Conservation (phyloP, 2,329 filamentous ascomycete genomes). For the Pseudogymnoascus sp. region DNA sequence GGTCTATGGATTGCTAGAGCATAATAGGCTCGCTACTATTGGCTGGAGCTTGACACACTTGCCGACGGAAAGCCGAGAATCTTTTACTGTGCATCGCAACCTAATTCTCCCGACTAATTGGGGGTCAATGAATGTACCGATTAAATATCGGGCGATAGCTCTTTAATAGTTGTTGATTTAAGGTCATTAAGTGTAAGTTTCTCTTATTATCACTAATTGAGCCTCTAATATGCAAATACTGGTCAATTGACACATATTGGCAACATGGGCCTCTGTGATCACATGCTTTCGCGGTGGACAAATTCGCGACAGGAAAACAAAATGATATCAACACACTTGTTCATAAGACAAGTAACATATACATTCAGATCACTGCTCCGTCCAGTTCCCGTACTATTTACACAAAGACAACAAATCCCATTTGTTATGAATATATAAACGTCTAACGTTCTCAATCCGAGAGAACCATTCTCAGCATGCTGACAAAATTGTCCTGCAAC, state of each 20-base stretch:
- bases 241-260: neutral
- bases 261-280: neutral
- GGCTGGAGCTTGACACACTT: conserved; percentile 7
- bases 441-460: conserved; percentile 49
- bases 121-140: neutral
- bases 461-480: conserved; percentile 74
- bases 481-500: conserved; percentile 69
- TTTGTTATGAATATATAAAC: neutral
- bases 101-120: neutral
- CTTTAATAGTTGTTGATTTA: neutral
- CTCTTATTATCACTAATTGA: no score
- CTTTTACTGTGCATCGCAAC: neutral
- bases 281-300: neutral
- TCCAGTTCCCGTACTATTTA: conserved; percentile 2
- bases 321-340: neutral
- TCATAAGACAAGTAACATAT: neutral
- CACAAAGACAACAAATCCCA: neutral
- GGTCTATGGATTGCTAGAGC: conserved; percentile 5
- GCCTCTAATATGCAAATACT: neutral
- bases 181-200: neutral
- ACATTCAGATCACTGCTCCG: neutral
- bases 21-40: conserved; percentile 9
- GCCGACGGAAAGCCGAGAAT: conserved; percentile 11
- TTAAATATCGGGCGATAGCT: neutral
- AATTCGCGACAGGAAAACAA: neutral